Evolutionary conservation across 108 stramenopile genomes (phyloP), one percentile per base, ranked within the genome.

Genomic region (Poteriospumella lacustris): DNA sequence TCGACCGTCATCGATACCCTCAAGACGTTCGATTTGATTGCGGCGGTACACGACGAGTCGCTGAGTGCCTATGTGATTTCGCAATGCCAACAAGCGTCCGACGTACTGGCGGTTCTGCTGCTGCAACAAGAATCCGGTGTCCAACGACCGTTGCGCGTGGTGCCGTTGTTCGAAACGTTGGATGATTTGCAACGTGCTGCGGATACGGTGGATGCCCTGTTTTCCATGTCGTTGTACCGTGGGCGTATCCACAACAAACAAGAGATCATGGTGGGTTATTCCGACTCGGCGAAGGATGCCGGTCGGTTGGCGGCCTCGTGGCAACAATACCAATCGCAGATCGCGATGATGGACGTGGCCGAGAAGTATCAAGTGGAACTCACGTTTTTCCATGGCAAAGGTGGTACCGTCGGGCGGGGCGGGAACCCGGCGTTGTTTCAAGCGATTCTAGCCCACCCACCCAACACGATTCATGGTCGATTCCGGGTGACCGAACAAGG

Each of bases 401-500:
- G 96, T 34, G 96, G 96, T 40, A 96, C 96, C 29, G 96, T 97
- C 38, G 94, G 94, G 15, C 90, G 96, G 33, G 96, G 96, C 39
- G 96, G 96, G 39, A 95, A 95, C 77, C 96, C 96, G 19, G 90
- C 90, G 58, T 43, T 90, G 9, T 94, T 90, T 85, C 68, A 89
- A 26, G 96, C 94, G 36, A 85, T 96, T 59, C 85, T 94, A 43
- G 89, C 93, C 0, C 95, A 96, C 82, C 93, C 96, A 26, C 94
- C 95, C 3, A 86, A 92, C 68, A 97, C 96, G 2, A 92, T 97
- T 67, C 91, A 97, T 76, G 96, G 96, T 28, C 89, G 93, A 38
- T 97, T 96, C 92, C 91, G 96, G 28, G 94, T 97, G 36, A 97
- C 96, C 3, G 96, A 97, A 79, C 96, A 97, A 84, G 96, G 96